A percentile compares a stretch with the other conserved stretches of the same genome.
These are phyloP conservation scores for Diversispora epigaea DNA, from an alignment of 192 early-diverging fungal genomes.

Conservation along the genomic window DNA sequence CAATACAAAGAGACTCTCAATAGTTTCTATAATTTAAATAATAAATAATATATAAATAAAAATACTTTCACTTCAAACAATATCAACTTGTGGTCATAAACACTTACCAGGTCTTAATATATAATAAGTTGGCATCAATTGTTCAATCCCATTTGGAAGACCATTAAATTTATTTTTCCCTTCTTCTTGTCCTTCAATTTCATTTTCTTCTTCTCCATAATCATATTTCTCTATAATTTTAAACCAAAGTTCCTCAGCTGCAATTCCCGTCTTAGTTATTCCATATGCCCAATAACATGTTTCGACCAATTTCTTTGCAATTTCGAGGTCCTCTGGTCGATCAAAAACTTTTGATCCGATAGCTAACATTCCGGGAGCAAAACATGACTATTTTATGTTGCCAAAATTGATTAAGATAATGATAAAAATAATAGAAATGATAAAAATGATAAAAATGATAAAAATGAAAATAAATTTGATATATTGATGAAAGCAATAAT, in stretches of 20 bases:
- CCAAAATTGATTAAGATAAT: not conserved
- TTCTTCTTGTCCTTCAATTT: no score
- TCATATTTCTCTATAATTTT: not conserved
- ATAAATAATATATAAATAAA: not conserved
- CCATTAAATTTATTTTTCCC: conserved; percentile 16
- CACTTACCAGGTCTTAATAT: not conserved
- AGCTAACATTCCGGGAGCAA: conserved; percentile 51
- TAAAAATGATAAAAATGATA: conserved; percentile 21
- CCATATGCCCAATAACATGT: conserved; percentile 51
- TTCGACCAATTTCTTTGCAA: conserved; percentile 44
- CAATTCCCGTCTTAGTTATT: conserved; percentile 50
- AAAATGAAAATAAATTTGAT: not conserved
- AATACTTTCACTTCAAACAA: not conserved
- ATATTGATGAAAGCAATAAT: not conserved
- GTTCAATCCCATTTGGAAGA: not conserved
- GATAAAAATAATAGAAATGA: not conserved
- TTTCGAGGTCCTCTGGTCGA: conserved; percentile 33
- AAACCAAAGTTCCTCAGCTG: conserved; percentile 49
- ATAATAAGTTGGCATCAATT: not conserved
- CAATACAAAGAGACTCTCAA: conserved; percentile 74
- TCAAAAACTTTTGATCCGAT: conserved; percentile 48
- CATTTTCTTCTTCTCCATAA: not conserved
- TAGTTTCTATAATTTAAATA: conserved; percentile 50
- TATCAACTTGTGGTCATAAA: not conserved
- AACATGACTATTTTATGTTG: conserved; percentile 47